Base-by-base conservation (phyloP, 371 early-diverging fungal genomes). In the Mortierella polycephala region DNA sequence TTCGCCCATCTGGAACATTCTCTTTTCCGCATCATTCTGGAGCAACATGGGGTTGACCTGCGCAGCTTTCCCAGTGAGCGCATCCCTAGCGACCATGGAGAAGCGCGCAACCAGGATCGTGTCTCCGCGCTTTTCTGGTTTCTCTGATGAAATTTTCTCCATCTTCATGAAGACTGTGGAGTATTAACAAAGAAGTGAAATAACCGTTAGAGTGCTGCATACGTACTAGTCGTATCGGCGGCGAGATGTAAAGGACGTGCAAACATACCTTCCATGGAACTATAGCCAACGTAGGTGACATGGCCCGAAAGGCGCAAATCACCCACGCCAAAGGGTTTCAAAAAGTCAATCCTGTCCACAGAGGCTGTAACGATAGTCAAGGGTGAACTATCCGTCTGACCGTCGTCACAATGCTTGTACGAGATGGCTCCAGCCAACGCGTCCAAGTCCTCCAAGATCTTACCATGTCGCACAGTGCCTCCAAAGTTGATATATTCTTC, bases 11-110 rank as follows among this genome's bases (percentile, higher is more conserved):
- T 89, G 85, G 72, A 92, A 93, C 18, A 96, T 72, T 14, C 83
- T 83, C 50, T 90, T 83, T 73, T 98, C 96, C 47, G 87, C 82
- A 16, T 92, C 92, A n/a, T 86, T 91, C 14, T 88, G 88, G 39
- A 95, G 81, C 20, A 81, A 70, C 57, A 98, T 79, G 20, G 93
- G 93, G 66, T 93, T 93, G 54, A 97, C 88, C 56, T 87, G 86
- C 6, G 88, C 89, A 0, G 96, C 83, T 63, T 91, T 92, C 20
- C 86, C 83, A 0, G 94, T 94, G 23, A 81, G 75, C 6, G 92
- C 86, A 76, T 96, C 92, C 18, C 91, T 83, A 2, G 96, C 98
- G 9, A 95, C 98, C 96, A 98, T 96, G 18, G 94, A 95, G 80
- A 98, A 94, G 55, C 94, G 87, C 12, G 96, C 95, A 12, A 87